Evolutionary conservation across 2,329 filamentous ascomycete genomes (phyloP).

Genomic region (Geoglossum cookeanum): DNA sequence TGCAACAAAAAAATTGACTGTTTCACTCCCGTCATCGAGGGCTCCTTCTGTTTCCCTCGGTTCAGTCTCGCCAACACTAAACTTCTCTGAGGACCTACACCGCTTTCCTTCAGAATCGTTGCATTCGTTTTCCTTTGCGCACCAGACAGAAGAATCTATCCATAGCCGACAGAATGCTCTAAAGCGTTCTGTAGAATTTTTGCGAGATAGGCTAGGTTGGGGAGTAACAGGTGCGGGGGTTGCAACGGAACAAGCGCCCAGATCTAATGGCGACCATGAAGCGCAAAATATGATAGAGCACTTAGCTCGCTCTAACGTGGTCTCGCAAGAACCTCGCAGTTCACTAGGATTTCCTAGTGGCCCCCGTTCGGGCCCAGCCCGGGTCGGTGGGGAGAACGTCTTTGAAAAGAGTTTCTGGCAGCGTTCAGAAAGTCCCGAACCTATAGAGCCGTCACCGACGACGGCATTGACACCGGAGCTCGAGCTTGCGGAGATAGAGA

Average conservation of each 20-base stretch:
- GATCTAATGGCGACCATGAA: slow-evolving; percentile 64
- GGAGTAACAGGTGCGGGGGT: slow-evolving; percentile 55
- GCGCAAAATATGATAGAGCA: slow-evolving; percentile 83
- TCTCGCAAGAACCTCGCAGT: slow-evolving; percentile 17
- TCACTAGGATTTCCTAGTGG: slow-evolving; percentile 23
- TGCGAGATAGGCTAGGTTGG: slow-evolving; percentile 82
- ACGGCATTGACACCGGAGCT: slow-evolving; percentile 9
- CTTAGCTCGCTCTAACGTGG: slow-evolving; percentile 60
- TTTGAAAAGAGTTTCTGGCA: slow-evolving; percentile 67
- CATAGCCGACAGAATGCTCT: slow-evolving; percentile 84
- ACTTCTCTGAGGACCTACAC: slow-evolving; percentile 70
- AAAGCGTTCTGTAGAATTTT: slow-evolving; percentile 88
- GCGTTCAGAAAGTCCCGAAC: slow-evolving; percentile 25
- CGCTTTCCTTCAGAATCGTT: slow-evolving; percentile 90
- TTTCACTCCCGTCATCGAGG: slow-evolving; percentile 38
- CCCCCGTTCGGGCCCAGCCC: slow-evolving; percentile 64
- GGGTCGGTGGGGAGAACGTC: slow-evolving; percentile 53
- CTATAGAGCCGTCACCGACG: slow-evolving; percentile 11
- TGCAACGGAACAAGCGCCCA: slow-evolving; percentile 57
- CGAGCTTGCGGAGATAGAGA: slow-evolving; percentile 3
- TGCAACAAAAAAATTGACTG: slow-evolving; percentile 37
- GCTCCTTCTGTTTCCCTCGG: slow-evolving; percentile 37
- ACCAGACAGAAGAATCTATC: slow-evolving; percentile 81
- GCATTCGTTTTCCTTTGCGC: slow-evolving; percentile 95
- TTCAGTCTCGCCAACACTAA: slow-evolving; percentile 47